Conservation (phyloP, 1,284 basidiomycete species). For the Irpex rosettiformis region DNA sequence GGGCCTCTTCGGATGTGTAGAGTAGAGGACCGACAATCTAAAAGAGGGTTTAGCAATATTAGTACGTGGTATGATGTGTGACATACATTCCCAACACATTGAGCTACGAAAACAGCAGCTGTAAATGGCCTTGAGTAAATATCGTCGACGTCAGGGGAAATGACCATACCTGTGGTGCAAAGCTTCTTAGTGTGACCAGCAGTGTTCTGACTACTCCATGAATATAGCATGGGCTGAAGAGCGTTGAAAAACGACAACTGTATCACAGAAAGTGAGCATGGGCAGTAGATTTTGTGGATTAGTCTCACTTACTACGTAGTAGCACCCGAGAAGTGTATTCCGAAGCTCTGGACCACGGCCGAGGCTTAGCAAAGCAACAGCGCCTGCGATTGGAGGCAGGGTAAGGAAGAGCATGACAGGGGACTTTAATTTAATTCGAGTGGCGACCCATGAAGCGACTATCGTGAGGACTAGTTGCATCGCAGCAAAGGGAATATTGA, state of each 20-base stretch:
- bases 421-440: constrained; percentile 45
- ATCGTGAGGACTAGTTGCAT: constrained; percentile 42
- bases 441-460: constrained; percentile 38
- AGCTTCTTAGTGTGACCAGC: constrained; percentile 43
- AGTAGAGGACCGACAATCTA: constrained; percentile 40
- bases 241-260: constrained; percentile 35
- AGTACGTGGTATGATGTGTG: not conserved
- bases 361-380: constrained; percentile 32
- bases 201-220: constrained; percentile 41
- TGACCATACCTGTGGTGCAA: constrained; percentile 23
- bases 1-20: constrained; percentile 37
- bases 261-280: not conserved
- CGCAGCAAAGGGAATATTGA: constrained; percentile 47
- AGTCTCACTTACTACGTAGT: constrained; percentile 35
- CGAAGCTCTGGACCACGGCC: constrained; percentile 29
- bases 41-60: not conserved
- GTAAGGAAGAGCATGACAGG: constrained; percentile 41
- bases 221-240: constrained; percentile 39
- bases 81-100: constrained; percentile 40
- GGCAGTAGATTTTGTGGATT: not conserved
- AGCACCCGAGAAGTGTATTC: constrained; percentile 36
- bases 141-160: not conserved
- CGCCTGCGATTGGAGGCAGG: constrained; percentile 38
- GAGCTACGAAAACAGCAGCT: constrained; percentile 38
- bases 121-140: constrained; percentile 15